phyloP scores from a whole-genome alignment of 352 stramenopile species.

The Saprolegnia parasitica region DNA sequence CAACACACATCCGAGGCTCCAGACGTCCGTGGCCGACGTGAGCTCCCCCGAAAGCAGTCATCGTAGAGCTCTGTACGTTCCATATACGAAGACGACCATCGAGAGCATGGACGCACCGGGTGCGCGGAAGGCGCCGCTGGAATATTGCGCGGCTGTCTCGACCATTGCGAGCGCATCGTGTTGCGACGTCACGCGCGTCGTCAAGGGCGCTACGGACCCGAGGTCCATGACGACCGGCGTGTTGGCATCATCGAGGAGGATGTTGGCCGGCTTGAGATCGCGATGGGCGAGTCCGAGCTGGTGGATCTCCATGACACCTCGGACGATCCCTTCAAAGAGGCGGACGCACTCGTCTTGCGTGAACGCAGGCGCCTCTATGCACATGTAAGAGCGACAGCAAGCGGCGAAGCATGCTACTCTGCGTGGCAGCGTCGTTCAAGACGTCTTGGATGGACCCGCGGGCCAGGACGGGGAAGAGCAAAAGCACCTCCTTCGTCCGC shows the following conservation, averaged over 20 bases:
- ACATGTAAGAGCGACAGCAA: background rate
- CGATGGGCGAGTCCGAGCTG: conserved; percentile 54
- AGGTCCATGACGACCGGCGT: conserved; percentile 75
- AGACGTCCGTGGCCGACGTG: conserved; percentile 83
- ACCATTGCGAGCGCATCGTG: conserved; percentile 54
- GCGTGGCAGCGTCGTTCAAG: conserved; percentile 38
- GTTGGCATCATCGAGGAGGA: conserved; percentile 49
- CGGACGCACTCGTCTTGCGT: conserved; percentile 43
- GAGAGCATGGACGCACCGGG: conserved; percentile 32
- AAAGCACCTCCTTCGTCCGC: conserved; percentile 47
- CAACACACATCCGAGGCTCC: conserved; percentile 85
- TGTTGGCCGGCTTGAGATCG: conserved; percentile 74
- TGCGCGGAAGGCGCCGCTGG: conserved; percentile 85
- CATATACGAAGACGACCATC: background rate
- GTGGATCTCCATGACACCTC: conserved; percentile 58
- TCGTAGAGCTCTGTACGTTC: conserved; percentile 75
- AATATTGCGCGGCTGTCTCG: conserved; percentile 77
- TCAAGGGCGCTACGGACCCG: conserved; percentile 52
- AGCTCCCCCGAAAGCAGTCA: conserved; percentile 35
- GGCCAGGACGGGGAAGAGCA: conserved; percentile 53
- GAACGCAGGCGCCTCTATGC: conserved; percentile 36
- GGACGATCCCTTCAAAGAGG: conserved; percentile 51
- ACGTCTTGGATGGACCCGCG: conserved; percentile 55
- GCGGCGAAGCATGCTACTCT: conserved; percentile 27
- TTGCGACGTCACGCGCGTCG: conserved; percentile 31